A percentile compares a stretch with the other conserved stretches of the same genome.
Evolutionary conservation across 83 land plant species (phyloP).

Genomic region (Diphasiastrum complanatum): DNA sequence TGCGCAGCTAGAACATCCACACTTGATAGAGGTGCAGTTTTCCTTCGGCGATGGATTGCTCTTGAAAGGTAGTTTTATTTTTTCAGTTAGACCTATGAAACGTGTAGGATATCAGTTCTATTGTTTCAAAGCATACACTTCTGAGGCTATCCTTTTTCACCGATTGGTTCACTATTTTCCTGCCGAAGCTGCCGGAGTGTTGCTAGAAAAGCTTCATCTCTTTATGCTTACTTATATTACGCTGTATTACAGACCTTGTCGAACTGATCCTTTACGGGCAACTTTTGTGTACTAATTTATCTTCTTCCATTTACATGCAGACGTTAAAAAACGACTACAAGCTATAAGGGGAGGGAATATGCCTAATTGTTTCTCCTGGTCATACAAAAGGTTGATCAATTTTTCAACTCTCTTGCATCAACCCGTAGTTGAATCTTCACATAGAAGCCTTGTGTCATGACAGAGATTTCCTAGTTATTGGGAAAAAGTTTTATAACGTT

Average conservation of each 20-base stretch:
- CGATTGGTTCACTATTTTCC: too few relatives aligned
- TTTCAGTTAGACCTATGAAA: too few relatives aligned
- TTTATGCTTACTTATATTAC: not conserved
- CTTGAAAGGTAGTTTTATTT: not conserved
- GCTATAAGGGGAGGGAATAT: not conserved
- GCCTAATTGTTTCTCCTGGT: not conserved
- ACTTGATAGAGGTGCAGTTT: not conserved
- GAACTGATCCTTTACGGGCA: not conserved
- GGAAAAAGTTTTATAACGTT: not conserved
- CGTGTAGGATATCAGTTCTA: too few relatives aligned
- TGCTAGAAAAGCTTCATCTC: too few relatives aligned
- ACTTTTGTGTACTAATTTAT: not conserved
- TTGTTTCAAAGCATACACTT: too few relatives aligned
- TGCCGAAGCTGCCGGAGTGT: too few relatives aligned
- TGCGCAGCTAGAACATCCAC: not conserved
- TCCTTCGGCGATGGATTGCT: not conserved
- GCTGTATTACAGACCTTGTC: not conserved
- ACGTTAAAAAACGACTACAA: not conserved
- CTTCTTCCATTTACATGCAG: not conserved
- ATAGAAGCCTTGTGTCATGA: too few relatives aligned
- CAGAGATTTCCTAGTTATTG: not conserved
- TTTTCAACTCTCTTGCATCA: too few relatives aligned
- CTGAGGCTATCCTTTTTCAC: too few relatives aligned
- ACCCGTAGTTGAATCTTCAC: too few relatives aligned
- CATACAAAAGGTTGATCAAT: too few relatives aligned